Conservation (phyloP, 192 early-diverging fungal genomes). For the Linnemannia hyalina region DNA sequence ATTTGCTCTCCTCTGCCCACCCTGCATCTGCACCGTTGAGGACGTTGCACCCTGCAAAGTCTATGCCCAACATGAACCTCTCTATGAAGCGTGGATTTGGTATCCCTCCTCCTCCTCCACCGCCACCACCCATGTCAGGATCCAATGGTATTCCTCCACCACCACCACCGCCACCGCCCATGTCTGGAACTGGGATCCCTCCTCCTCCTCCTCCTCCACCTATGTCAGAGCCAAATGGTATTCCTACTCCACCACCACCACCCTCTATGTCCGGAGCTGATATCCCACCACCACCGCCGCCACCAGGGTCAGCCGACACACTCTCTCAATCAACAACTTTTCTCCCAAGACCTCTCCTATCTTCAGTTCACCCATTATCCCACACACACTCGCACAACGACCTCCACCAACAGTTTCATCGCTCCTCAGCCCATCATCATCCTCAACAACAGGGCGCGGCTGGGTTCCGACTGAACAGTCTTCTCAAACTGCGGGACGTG, state of each 20-base stretch:
- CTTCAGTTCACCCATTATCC: neutral
- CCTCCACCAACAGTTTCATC: neutral
- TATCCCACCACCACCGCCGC: constrained; percentile 17
- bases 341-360: neutral
- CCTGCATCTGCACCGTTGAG: neutral
- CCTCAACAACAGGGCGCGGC: constrained; percentile 42
- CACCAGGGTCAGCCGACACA: neutral
- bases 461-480: constrained; percentile 46
- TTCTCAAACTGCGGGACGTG: constrained; percentile 47
- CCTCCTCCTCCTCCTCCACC: constrained; percentile 14
- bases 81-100: neutral
- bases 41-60: constrained; percentile 15
- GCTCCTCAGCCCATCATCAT: neutral
- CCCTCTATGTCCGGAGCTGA: neutral
- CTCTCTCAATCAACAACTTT: neutral
- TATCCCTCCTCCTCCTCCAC: neutral
- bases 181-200: neutral
- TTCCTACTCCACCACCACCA: constrained; percentile 4
- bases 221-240: neutral
- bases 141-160: neutral
- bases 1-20: neutral
- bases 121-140: neutral
- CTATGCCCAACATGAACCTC: constrained; percentile 18
- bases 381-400: neutral
- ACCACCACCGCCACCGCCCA: neutral